phyloP scores from a whole-genome alignment of 83 land plant genomes.

The Picea abies region DNA sequence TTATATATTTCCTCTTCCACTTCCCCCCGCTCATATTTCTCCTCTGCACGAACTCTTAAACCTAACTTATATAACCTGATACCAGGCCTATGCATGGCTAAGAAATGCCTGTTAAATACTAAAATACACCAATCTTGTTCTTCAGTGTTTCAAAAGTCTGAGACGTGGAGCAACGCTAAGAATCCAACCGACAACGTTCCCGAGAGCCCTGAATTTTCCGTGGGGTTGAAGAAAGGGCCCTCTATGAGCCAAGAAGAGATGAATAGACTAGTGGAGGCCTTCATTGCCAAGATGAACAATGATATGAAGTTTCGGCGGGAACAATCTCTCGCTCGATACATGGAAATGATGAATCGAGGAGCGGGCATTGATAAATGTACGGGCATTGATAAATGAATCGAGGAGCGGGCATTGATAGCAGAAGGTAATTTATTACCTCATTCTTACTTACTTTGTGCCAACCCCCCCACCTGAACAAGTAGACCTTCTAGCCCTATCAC shows the following conservation, averaged over 20 bases:
- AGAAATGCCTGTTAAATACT: too few species aligned
- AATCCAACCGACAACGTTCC: conserved; percentile 35
- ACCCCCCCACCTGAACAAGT: too few species aligned
- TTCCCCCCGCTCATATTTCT: background rate
- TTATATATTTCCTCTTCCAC: background rate
- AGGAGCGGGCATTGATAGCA: too few species aligned
- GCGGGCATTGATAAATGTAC: too few species aligned
- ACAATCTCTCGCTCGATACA: conserved; percentile 48
- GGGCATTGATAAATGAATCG: too few species aligned
- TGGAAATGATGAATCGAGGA: conserved; percentile 42
- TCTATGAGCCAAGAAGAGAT: conserved; percentile 74
- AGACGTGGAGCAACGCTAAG: conserved; percentile 22
- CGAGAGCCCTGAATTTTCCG: background rate
- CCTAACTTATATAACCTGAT: background rate
- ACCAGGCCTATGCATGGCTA: background rate
- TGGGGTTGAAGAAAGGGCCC: conserved; percentile 35
- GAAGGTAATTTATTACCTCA: too few species aligned
- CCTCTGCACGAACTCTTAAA: conserved; percentile 1
- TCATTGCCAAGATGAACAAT: conserved; percentile 70
- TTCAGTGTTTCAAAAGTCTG: too few species aligned
- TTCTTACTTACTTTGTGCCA: too few species aligned
- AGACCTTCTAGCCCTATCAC: too few species aligned
- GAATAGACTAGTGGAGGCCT: conserved; percentile 74
- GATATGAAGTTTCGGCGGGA: conserved; percentile 78
- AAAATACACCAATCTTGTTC: too few species aligned